These are phyloP conservation scores for Fusarium torreyae DNA, from an alignment of 2,329 filamentous ascomycete genomes.

Conservation along the genomic window DNA sequence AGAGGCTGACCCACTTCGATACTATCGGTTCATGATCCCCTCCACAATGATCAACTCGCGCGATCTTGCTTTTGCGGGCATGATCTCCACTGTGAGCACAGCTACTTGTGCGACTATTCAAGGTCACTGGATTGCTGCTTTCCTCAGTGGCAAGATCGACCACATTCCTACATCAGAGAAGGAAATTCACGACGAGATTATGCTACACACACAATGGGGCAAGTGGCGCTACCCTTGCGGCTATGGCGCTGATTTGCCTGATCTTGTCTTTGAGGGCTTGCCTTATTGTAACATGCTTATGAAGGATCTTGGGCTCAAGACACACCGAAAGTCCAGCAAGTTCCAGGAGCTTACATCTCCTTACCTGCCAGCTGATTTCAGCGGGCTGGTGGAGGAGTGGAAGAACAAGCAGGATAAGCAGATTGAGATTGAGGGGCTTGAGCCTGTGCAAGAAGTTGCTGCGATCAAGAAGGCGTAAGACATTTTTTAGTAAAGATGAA, in stretches of 20 bases:
- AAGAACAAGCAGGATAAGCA: slow-evolving; percentile 4
- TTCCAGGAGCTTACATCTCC: slow-evolving; percentile 37
- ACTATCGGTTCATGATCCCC: slow-evolving; percentile 51
- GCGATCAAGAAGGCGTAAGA: slow-evolving; percentile 11
- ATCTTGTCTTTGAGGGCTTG: slow-evolving; percentile 83
- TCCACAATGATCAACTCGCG: slow-evolving; percentile 35
- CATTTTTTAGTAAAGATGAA: too few relatives aligned
- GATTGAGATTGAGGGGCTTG: neutral
- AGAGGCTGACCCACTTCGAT: slow-evolving; percentile 42
- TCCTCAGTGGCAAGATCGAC: slow-evolving; percentile 65
- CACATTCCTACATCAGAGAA: slow-evolving; percentile 54
- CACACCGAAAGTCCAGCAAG: slow-evolving; percentile 31
- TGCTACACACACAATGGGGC: slow-evolving; percentile 77
- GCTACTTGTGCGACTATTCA: slow-evolving; percentile 55
- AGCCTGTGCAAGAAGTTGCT: slow-evolving; percentile 9
- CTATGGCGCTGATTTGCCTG: slow-evolving; percentile 73
- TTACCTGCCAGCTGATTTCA: slow-evolving; percentile 46
- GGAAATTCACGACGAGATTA: slow-evolving; percentile 66
- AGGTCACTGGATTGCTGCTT: slow-evolving; percentile 71
- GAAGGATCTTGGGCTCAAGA: slow-evolving; percentile 73
- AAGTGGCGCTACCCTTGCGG: slow-evolving; percentile 78
- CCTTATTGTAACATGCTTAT: slow-evolving; percentile 71
- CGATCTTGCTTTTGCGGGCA: slow-evolving; percentile 54
- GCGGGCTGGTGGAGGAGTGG: slow-evolving; percentile 51
- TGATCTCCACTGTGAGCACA: slow-evolving; percentile 54